A percentile compares a stretch with the other conserved stretches of the same genome.
These are phyloP conservation scores for Tilletia indica DNA, from an alignment of 1,284 basidiomycete species.

Conservation along the genomic window DNA sequence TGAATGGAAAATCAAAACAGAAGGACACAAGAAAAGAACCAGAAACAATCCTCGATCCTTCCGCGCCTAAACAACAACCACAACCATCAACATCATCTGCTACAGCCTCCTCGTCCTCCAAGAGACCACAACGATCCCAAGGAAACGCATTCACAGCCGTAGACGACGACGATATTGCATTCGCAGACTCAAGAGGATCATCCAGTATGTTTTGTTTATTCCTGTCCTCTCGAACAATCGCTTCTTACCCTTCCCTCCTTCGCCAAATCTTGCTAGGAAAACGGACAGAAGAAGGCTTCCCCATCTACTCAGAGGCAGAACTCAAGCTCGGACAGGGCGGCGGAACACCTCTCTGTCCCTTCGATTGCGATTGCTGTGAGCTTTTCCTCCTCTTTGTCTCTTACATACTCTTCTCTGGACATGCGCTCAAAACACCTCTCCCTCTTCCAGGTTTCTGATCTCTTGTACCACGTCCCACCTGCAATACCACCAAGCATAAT, in stretches of 20 bases:
- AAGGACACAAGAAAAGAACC: not conserved
- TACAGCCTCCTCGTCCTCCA: not conserved
- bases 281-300: conserved; percentile 18
- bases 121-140: not conserved
- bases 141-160: not conserved
- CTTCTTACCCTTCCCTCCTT: not conserved
- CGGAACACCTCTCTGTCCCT: conserved; percentile 16
- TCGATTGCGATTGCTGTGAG: conserved; percentile 20
- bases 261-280: not conserved
- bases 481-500: no score
- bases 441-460: conserved; percentile 9
- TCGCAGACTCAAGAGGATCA: conserved; percentile 17
- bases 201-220: not conserved
- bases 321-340: conserved; percentile 6
- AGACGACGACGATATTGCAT: conserved; percentile 17
- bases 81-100: not conserved
- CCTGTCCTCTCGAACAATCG: not conserved
- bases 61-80: not conserved
- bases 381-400: not conserved
- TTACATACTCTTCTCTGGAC: not conserved
- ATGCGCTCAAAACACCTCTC: no score
- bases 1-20: not conserved
- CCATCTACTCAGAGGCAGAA: conserved; percentile 17
- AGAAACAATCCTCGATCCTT: conserved; percentile 6
- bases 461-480: no score